A percentile compares a stretch with the other conserved stretches of the same genome.
Conservation (phyloP, 441 rosid species). For the Populus hybrid region DNA sequence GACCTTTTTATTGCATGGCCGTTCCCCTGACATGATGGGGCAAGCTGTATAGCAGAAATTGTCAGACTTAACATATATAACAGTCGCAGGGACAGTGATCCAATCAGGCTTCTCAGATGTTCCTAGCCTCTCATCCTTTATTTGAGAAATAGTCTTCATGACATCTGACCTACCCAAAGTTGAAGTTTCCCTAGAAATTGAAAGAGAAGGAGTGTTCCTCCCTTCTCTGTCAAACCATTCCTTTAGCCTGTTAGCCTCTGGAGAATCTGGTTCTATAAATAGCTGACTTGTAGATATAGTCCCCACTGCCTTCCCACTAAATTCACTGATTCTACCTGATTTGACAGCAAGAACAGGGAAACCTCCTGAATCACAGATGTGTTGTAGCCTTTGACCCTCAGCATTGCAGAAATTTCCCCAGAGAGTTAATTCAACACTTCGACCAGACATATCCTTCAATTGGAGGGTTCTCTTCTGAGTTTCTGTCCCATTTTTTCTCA, state of each 20-base stretch:
- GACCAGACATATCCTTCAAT: slow-evolving; percentile 78
- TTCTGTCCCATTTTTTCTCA: slow-evolving; percentile 69
- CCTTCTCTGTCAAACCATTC: slow-evolving; percentile 85
- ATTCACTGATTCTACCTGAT: slow-evolving; percentile 66
- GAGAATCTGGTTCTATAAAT: slow-evolving; percentile 67
- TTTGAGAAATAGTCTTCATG: slow-evolving; percentile 66
- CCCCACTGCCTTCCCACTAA: slow-evolving; percentile 80
- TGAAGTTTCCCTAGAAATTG: slow-evolving; percentile 70
- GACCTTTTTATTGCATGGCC: slow-evolving; percentile 81
- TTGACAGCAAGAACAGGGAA: slow-evolving; percentile 80
- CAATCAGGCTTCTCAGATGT: slow-evolving; percentile 95
- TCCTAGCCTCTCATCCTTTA: slow-evolving; percentile 89
- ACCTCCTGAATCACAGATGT: slow-evolving; percentile 68
- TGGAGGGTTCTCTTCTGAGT: slow-evolving; percentile 73
- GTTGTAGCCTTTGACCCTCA: slow-evolving; percentile 71
- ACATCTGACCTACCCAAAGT: slow-evolving; percentile 47
- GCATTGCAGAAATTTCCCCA: slow-evolving; percentile 75
- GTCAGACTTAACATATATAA: slow-evolving; percentile 61
- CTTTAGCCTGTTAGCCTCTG: slow-evolving; percentile 57
- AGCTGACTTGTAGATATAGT: slow-evolving; percentile 72
- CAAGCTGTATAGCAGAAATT: slow-evolving; percentile 95
- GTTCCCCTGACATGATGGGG: slow-evolving; percentile 72
- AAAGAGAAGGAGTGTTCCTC: slow-evolving; percentile 45
- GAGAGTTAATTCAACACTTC: slow-evolving; percentile 77
- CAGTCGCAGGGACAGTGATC: slow-evolving; percentile 65